phyloP scores from a whole-genome alignment of 2,329 filamentous ascomycete species.

The Colletotrichum eremochloae region DNA sequence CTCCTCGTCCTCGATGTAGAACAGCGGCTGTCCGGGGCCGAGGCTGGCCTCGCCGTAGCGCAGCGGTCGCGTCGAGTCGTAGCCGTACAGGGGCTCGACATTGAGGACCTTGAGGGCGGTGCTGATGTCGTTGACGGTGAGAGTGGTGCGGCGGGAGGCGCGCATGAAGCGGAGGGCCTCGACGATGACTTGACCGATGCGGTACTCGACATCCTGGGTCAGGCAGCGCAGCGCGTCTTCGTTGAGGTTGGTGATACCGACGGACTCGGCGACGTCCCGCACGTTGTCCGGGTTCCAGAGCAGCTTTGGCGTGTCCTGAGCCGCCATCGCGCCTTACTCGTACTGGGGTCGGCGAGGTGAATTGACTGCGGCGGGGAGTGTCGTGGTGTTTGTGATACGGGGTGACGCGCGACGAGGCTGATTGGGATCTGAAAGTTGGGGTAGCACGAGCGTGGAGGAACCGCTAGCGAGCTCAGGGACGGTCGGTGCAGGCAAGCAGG shows the following conservation, averaged over 20 bases:
- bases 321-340: constrained; percentile 32
- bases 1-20: constrained; percentile 98
- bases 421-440: constrained; percentile 18
- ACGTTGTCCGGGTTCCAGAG: constrained; percentile 98
- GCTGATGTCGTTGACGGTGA: constrained; percentile 91
- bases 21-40: constrained; percentile 92
- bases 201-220: constrained; percentile 94
- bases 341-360: not conserved
- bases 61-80: constrained; percentile 90
- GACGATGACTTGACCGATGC: constrained; percentile 91
- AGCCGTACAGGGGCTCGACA: constrained; percentile 95
- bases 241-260: constrained; percentile 84
- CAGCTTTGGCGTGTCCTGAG: constrained; percentile 55
- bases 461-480: constrained; percentile 7
- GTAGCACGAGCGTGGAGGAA: not conserved
- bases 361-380: not conserved
- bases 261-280: constrained; percentile 94
- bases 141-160: constrained; percentile 84
- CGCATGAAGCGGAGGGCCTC: constrained; percentile 98
- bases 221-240: constrained; percentile 91
- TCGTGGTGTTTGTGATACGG: not conserved
- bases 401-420: constrained; percentile 9
- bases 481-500: constrained; percentile 1
- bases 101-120: constrained; percentile 89
- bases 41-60: constrained; percentile 94